Evolutionary conservation across 371 early-diverging fungal species (phyloP).

Genomic region (Mortierella sp.): DNA sequence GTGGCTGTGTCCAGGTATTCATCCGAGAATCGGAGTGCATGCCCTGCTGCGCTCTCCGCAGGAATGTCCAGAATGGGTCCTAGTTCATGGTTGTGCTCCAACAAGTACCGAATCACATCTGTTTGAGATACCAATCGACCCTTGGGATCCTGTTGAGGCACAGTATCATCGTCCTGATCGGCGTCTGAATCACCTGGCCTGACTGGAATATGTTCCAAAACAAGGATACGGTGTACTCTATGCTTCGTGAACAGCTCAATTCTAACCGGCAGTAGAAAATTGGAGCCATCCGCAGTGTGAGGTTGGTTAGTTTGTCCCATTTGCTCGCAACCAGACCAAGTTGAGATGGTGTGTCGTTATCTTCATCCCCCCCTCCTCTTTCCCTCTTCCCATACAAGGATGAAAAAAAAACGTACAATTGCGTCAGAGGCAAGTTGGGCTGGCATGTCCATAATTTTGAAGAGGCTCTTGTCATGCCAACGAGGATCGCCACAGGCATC

Average conservation of each 20-base stretch:
- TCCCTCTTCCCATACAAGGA: too few relatives aligned
- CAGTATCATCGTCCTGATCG: constrained; percentile 12
- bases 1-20: constrained; percentile 25
- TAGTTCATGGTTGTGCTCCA: constrained; percentile 65
- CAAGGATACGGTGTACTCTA: constrained; percentile 63
- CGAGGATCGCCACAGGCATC: constrained; percentile 53
- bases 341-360: too few relatives aligned
- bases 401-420: constrained; percentile 35
- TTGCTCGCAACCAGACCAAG: too few relatives aligned
- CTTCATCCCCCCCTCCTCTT: too few relatives aligned
- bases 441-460: constrained; percentile 53
- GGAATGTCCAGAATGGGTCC: constrained; percentile 63
- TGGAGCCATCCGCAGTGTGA: too few relatives aligned
- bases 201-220: constrained; percentile 51
- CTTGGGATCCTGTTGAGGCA: constrained; percentile 32
- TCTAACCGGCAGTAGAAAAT: constrained; percentile 19
- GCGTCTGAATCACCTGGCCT: constrained; percentile 28
- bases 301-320: too few relatives aligned
- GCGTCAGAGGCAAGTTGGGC: constrained; percentile 36
- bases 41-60: constrained; percentile 53
- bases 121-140: constrained; percentile 68
- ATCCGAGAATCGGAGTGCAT: constrained; percentile 34
- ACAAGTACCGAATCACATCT: constrained; percentile 66
- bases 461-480: constrained; percentile 50
- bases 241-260: constrained; percentile 59